Conservation (phyloP, 805 yeast genomes). For the Komagataella pastoris region DNA sequence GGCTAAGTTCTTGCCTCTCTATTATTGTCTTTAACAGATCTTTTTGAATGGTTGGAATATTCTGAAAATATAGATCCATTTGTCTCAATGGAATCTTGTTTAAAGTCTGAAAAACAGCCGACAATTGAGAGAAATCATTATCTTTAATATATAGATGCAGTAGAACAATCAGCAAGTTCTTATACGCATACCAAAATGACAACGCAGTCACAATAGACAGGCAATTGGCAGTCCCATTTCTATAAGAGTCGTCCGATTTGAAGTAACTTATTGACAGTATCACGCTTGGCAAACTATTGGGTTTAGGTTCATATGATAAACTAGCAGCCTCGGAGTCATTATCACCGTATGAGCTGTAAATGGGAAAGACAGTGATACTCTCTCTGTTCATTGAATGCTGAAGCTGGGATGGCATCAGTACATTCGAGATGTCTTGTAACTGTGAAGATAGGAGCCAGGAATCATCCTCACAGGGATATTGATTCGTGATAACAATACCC, state of each 20-base stretch:
- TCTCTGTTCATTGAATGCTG: constrained; percentile 30
- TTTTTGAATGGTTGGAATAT: not conserved
- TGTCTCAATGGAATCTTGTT: constrained; percentile 16
- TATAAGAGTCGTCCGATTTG: constrained; percentile 17
- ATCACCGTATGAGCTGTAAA: constrained; percentile 23
- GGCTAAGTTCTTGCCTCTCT: not conserved
- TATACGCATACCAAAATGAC: constrained; percentile 30
- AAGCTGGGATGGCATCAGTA: constrained; percentile 23
- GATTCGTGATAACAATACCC: constrained; percentile 56
- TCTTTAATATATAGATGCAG: constrained; percentile 26
- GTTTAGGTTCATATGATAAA: not conserved
- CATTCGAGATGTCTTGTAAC: constrained; percentile 15
- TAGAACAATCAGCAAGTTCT: constrained; percentile 31
- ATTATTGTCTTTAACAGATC: not conserved
- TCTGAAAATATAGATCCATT: not conserved
- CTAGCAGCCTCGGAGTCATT: constrained; percentile 24
- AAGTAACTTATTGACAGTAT: constrained; percentile 17
- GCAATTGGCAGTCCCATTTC: constrained; percentile 30
- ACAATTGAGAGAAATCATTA: constrained; percentile 5
- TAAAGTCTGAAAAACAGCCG: constrained; percentile 8
- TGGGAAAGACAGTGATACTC: constrained; percentile 42
- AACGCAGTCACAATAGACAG: constrained; percentile 31
- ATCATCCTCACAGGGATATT: constrained; percentile 33
- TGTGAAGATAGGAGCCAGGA: constrained; percentile 55
- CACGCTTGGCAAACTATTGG: not conserved